Evolutionary conservation across 2,329 filamentous ascomycete genomes (phyloP).

Genomic region (Trichoderma sp.): DNA sequence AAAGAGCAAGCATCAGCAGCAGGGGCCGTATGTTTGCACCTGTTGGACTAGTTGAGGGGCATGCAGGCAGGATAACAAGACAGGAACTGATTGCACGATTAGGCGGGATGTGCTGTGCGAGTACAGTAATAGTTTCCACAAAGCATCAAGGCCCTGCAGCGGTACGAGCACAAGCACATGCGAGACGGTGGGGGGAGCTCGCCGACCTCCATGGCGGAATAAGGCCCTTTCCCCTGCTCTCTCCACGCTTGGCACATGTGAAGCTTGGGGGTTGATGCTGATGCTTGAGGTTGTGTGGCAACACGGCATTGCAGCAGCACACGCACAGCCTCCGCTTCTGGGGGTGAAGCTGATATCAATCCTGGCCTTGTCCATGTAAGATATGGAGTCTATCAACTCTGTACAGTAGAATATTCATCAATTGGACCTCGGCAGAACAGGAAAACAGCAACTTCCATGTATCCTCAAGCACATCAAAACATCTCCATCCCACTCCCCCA

Average conservation of each 20-base stretch:
- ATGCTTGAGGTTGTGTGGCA: not conserved
- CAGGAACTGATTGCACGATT: not conserved
- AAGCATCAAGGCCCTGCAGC: not conserved
- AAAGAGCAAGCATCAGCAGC: not conserved
- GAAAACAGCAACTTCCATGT: not conserved
- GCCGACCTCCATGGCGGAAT: not conserved
- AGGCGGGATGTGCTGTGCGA: not conserved
- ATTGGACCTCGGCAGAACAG: not conserved
- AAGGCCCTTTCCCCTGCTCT: slow-evolving; percentile 1
- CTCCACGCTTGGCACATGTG: not conserved
- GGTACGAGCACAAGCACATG: not conserved
- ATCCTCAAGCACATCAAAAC: not conserved
- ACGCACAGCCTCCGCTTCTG: not conserved
- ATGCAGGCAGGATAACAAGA: not conserved
- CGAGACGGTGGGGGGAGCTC: not conserved
- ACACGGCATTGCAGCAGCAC: not conserved
- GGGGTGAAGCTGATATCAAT: not conserved
- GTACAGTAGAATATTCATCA: not conserved
- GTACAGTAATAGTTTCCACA: not conserved
- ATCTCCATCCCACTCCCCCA: not conserved
- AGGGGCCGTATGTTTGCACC: not conserved
- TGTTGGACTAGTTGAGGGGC: not conserved
- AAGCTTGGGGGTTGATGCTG: not conserved
- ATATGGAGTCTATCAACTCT: not conserved
- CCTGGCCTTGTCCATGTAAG: not conserved